A percentile compares a stretch with the other conserved stretches of the same genome.
Conservation (phyloP, 805 yeast species). For the Zygoascus tannicola region DNA sequence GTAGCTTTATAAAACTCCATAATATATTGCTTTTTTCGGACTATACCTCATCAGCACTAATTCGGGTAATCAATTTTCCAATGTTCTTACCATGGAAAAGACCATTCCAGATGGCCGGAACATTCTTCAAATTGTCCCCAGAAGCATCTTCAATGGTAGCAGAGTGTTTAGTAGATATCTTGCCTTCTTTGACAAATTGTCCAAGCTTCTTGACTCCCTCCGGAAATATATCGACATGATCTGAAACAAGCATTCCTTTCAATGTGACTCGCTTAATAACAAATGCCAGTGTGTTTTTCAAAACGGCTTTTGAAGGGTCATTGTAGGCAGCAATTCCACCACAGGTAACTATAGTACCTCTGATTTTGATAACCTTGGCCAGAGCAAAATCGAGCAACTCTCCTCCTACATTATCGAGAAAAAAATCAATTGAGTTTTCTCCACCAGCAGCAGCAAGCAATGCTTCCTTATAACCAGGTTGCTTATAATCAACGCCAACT, state of each 20-base stretch:
- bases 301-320: not conserved
- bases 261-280: not conserved
- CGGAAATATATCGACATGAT: not conserved
- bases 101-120: not conserved
- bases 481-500: not conserved
- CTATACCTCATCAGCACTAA: not conserved
- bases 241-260: not conserved
- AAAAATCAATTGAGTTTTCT: not conserved
- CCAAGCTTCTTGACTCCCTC: not conserved
- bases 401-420: constrained; percentile 1
- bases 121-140: not conserved
- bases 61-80: not conserved
- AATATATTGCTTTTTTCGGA: not conserved
- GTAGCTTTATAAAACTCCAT: too few species aligned
- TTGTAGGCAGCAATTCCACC: not conserved
- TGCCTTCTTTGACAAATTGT: constrained; percentile 1
- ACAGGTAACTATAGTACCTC: not conserved
- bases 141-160: constrained; percentile 1
- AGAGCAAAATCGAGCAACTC: not conserved
- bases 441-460: not conserved
- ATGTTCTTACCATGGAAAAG: not conserved
- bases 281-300: not conserved
- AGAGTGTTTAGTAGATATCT: not conserved
- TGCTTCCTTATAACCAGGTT: not conserved
- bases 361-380: not conserved